phyloP scores from a whole-genome alignment of 352 stramenopile species.

The Phytopythium aichiense region DNA sequence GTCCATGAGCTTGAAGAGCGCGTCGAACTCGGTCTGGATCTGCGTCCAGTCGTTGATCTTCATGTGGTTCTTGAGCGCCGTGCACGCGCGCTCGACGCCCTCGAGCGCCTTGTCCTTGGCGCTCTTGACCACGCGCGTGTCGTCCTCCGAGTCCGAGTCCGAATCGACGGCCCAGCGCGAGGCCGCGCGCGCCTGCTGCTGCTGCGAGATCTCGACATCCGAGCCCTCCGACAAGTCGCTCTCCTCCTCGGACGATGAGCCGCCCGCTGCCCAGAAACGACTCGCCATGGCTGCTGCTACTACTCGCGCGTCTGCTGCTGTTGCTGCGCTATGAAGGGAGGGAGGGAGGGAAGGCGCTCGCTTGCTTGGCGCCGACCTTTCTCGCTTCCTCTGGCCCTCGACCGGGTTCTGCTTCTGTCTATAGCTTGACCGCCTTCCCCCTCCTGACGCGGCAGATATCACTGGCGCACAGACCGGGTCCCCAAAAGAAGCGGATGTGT shows the following conservation, averaged over 20 bases:
- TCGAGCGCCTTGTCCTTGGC: conserved; percentile 91
- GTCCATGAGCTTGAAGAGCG: conserved; percentile 90
- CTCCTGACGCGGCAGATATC: neutral
- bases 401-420: conserved; percentile 1
- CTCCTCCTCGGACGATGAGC: conserved; percentile 76
- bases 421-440: neutral
- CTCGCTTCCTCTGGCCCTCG: conserved; percentile 3
- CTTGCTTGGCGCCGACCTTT: neutral
- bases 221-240: conserved; percentile 72
- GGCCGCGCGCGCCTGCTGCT: conserved; percentile 66
- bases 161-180: conserved; percentile 81
- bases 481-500: neutral
- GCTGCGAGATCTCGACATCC: conserved; percentile 68
- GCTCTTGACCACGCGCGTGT: conserved; percentile 94
- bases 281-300: conserved; percentile 58
- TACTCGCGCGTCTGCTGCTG: neutral
- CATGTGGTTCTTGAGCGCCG: conserved; percentile 87
- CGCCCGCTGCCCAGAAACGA: conserved; percentile 73
- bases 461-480: conserved; percentile 7
- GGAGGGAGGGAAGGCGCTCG: neutral
- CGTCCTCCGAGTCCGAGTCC: conserved; percentile 81
- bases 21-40: conserved; percentile 95
- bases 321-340: neutral
- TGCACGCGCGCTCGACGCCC: conserved; percentile 63
- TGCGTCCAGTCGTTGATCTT: conserved; percentile 96